Conservation (phyloP, 768 basidiomycete species). For the Suillus discolor region DNA sequence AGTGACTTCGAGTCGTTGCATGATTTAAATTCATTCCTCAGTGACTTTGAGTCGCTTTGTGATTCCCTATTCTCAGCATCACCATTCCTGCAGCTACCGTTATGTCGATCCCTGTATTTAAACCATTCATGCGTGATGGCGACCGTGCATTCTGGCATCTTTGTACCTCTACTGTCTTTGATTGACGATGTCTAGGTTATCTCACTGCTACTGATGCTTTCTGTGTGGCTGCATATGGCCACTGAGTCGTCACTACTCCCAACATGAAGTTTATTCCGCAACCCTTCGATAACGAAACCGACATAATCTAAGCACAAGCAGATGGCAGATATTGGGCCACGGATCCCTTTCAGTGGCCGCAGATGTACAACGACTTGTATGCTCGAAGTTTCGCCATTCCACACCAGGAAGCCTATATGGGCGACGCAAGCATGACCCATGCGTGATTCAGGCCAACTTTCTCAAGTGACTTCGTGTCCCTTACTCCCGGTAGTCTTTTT, state of each 20-base stretch:
- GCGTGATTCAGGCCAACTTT: background rate
- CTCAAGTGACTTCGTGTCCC: background rate
- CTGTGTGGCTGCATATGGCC: background rate
- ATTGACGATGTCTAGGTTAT: background rate
- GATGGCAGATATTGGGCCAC: background rate
- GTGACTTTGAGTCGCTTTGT: background rate
- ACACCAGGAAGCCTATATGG: background rate
- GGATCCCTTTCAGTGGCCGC: background rate
- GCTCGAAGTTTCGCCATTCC: background rate
- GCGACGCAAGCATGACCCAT: background rate
- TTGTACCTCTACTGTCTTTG: background rate
- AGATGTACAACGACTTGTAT: background rate
- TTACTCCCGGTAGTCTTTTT: background rate
- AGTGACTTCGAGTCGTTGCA: background rate
- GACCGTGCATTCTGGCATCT: background rate
- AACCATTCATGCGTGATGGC: background rate
- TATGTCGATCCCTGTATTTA: background rate
- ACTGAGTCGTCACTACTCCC: background rate
- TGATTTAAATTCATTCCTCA: background rate
- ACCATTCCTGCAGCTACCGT: background rate
- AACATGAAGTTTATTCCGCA: background rate
- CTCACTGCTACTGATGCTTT: background rate
- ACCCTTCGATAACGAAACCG: background rate
- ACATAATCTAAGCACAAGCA: background rate
- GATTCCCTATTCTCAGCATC: background rate